Evolutionary conservation across 139 green algal species (phyloP).

Genomic region (Picochlorum sp.): DNA sequence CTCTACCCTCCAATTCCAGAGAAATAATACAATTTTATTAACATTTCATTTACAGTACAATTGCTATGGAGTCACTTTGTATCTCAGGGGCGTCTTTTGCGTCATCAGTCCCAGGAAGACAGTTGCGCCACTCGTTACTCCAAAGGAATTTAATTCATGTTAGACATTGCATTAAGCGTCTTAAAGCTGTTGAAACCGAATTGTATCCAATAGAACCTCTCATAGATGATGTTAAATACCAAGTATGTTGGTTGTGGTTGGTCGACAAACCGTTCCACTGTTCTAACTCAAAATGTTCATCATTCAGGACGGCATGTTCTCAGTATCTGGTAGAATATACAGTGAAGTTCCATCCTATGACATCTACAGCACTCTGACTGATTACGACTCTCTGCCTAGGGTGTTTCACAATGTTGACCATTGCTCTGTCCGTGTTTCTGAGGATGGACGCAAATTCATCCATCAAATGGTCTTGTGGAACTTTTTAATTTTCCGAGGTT

Average conservation of each 20-base stretch:
- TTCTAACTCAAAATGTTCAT: neutral
- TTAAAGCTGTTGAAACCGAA: too few relatives aligned
- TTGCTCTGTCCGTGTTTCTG: neutral
- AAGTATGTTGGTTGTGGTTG: neutral
- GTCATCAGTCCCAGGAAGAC: too few relatives aligned
- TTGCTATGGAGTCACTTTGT: too few relatives aligned
- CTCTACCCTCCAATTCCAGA: too few relatives aligned
- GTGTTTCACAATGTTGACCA: constrained; percentile 20
- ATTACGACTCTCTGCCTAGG: constrained; percentile 14
- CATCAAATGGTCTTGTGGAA: constrained; percentile 19
- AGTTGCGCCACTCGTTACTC: too few relatives aligned
- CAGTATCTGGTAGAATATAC: neutral
- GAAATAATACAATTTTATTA: too few relatives aligned
- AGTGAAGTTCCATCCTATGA: neutral
- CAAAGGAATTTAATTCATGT: too few relatives aligned
- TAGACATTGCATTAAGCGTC: too few relatives aligned
- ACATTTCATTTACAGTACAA: too few relatives aligned
- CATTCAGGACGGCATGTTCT: constrained; percentile 7
- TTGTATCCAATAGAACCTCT: too few relatives aligned
- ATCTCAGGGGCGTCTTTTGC: too few relatives aligned
- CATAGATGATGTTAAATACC: neutral
- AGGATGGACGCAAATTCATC: constrained; percentile 16
- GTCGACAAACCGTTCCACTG: too few relatives aligned
- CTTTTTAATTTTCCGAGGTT: constrained; percentile 29
- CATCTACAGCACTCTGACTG: constrained; percentile 14